Evolutionary conservation across 495 filamentous ascomycete species (phyloP), one percentile per base, ranked within the genome.

Genomic region (Podospora conica): DNA sequence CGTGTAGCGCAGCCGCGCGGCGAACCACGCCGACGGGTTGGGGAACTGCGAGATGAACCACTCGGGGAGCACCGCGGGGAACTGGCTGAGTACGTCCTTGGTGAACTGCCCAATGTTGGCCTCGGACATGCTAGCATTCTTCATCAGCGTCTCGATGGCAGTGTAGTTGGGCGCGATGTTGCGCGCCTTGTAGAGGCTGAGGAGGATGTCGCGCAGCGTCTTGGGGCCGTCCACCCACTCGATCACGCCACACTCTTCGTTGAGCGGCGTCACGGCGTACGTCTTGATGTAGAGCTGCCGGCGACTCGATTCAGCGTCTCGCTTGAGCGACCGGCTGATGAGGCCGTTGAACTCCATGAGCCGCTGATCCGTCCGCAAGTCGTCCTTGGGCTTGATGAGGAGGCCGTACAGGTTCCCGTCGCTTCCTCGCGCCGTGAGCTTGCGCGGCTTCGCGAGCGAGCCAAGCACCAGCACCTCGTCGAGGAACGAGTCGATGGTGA

Each of bases 291-390:
- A 91, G 77, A 81, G 73, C 56, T 79, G 90, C 53, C 95, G 85
- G 74, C 89, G 89, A 78, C 91, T 94, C 10, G 91, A 88, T 72
- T 97, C 94, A 18, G 92, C 88, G 70, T 98, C 94, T 66, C 89
- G 86, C 71, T 96, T 96, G 29, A 99, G 77, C 24, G 92, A 90
- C 64, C 96, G 85, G 73, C 98, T 97, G 78, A 99, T 96, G 88
- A 97, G 93, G 64, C 89, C 87, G 74, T 97, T 97, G 83, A 98
- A 99, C 73, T 98, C 96, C 96, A 99, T 98, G 22, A 98, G 86
- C 57, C 95, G 90, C 70, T 96, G 93, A 68, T 99, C 95, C 69
- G 96, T 98, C 8, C 95, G 90, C 6, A 99, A 83, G 75, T 99
- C 96, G 73, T 98, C 95, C 75, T 98, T 98, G 6, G 95, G 95